Evolutionary conservation across 306 rosid genomes (phyloP).

Genomic region (Cicer cuneatum): DNA sequence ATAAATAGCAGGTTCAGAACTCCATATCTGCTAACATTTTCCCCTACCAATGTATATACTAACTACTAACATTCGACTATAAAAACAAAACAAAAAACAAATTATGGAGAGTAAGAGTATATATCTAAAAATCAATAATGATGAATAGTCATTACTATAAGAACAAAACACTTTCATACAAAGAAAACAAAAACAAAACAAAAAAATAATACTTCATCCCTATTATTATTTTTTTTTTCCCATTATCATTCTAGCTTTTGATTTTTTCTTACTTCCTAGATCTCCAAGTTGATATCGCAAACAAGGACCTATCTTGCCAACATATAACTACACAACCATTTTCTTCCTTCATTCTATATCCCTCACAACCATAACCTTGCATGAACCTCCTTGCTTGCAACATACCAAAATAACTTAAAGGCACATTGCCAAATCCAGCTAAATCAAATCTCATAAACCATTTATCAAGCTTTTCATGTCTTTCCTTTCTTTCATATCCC

Average conservation of each 20-base stretch:
- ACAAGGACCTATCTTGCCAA: constrained; percentile 47
- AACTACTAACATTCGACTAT: too few relatives aligned
- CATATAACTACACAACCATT: constrained; percentile 40
- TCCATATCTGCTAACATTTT: too few relatives aligned
- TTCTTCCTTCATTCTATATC: constrained; percentile 45
- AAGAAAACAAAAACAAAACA: neutral
- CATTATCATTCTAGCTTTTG: constrained; percentile 1
- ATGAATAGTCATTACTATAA: constrained; percentile 45
- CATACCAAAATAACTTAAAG: constrained; percentile 40
- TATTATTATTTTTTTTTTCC: neutral
- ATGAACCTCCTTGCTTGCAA: constrained; percentile 40
- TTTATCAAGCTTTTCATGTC: constrained; percentile 43
- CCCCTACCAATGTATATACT: too few relatives aligned
- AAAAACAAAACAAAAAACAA: neutral
- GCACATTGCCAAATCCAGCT: constrained; percentile 40
- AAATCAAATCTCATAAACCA: constrained; percentile 41
- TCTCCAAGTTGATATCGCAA: constrained; percentile 47
- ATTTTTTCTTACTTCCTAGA: constrained; percentile 34
- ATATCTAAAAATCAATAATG: constrained; percentile 37
- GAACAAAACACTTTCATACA: constrained; percentile 43
- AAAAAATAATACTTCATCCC: constrained; percentile 34
- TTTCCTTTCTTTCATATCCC: constrained; percentile 41
- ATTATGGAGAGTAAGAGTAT: constrained; percentile 15
- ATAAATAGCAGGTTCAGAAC: too few relatives aligned
- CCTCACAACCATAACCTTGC: constrained; percentile 40